Conservation (phyloP, 78 protist species). For the Mantamonas sphyraenae region DNA sequence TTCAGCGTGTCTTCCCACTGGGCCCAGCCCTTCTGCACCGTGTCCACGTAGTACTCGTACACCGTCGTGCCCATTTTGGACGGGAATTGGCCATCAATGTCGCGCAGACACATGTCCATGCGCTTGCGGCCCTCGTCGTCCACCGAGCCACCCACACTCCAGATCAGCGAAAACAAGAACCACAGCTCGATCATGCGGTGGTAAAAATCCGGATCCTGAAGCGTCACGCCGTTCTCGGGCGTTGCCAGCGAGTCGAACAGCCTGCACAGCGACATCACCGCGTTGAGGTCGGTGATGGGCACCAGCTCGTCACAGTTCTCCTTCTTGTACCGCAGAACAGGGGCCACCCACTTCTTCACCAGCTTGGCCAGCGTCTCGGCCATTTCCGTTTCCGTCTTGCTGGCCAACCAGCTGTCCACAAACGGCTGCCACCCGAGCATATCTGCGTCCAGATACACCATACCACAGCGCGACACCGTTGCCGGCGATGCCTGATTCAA, state of each 20-base stretch:
- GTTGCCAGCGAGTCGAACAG: conserved; percentile 57
- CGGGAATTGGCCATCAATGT: conserved; percentile 61
- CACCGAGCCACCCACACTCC: conserved; percentile 69
- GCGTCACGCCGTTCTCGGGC: conserved; percentile 37
- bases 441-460: conserved; percentile 54
- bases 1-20: conserved; percentile 38
- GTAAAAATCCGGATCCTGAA: conserved; percentile 16
- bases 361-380: conserved; percentile 7
- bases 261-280: conserved; percentile 30
- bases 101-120: conserved; percentile 54
- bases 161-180: conserved; percentile 50
- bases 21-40: conserved; percentile 30
- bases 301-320: conserved; percentile 39
- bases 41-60: conserved; percentile 66
- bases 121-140: conserved; percentile 31
- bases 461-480: conserved; percentile 83
- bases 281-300: conserved; percentile 13
- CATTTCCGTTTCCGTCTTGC: neutral
- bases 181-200: conserved; percentile 27
- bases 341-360: conserved; percentile 22
- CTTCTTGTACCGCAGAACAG: neutral
- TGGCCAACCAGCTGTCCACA: conserved; percentile 47
- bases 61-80: conserved; percentile 39
- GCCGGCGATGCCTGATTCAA: conserved; percentile 82
- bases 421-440: conserved; percentile 69